Base-by-base conservation (phyloP, 345 rosid species). In the Hevea brasiliensis region DNA sequence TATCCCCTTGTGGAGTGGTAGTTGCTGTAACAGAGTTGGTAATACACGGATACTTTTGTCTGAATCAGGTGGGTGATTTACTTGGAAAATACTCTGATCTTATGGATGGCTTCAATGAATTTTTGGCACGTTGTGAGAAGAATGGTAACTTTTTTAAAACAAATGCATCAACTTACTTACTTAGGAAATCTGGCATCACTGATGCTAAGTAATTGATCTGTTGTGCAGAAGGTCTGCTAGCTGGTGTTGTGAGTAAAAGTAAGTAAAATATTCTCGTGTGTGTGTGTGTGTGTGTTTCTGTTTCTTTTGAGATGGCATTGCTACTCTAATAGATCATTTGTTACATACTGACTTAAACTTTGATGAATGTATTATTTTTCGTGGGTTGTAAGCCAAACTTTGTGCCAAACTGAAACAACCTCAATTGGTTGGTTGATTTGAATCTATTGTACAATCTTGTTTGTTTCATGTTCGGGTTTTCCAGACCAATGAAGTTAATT, bases 111-210 rank as follows among this genome's bases (percentile, higher is more conserved):
- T 88, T 94, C 82, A 82, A 81, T 83, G 95, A 87, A 60, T 90
- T 94, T 86, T 85, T 94, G 87, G 87, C 89, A 17, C 86, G 78
- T 27, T 92, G 97, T 78, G 98, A 90, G 76, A 92, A 92, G 85
- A 86, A 84, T 64, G 98, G 98, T 94, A 89, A 67, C 42, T 8
- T 35, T 35, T 63, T 37, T 50, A 50, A 77, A 65, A 65, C 74
- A 60, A 58, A 61, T 54, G 61, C 59, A 68, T 79, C 44, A 41
- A 17, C 67, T 64, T 65, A 55, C 71, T 63, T 76, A 42, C 67
- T 74, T 44, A 40, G 51, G 37, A 50, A 54, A 67, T 65, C 66
- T 55, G 68, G 70, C 72, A 54, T 62, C 72, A 27, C 70, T 48
- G 67, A 65, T 32, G 24, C 44, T 71, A 13, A 42, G 77, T 77